Evolutionary conservation across 2,329 filamentous ascomycete species (phyloP).

Genomic region (Triangularia verruculosa): DNA sequence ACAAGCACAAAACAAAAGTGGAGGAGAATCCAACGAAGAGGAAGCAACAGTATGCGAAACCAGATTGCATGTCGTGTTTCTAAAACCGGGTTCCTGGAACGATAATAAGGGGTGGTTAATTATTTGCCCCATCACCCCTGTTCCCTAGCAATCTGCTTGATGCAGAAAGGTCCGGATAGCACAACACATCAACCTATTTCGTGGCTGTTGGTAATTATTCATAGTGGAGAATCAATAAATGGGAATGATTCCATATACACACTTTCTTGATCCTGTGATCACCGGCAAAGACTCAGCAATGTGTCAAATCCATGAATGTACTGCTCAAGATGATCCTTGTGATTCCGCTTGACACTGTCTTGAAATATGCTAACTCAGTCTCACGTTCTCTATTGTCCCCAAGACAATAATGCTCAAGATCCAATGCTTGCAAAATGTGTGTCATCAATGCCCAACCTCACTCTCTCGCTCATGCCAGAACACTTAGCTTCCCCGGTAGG

Average conservation of each 20-base stretch:
- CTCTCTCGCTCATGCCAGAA: background rate
- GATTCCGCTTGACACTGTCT: no score
- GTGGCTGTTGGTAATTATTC: background rate
- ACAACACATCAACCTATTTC: background rate
- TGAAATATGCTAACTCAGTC: no score
- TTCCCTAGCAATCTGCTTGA: background rate
- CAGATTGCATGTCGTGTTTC: background rate
- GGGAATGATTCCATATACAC: background rate
- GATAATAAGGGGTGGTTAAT: no score
- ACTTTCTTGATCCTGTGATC: no score
- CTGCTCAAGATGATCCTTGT: no score
- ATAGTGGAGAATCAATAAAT: background rate
- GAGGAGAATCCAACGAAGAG: background rate
- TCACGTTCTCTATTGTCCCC: background rate
- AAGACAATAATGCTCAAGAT: background rate
- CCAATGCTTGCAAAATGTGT: background rate
- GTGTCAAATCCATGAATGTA: no score
- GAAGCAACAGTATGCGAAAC: background rate
- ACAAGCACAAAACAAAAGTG: background rate
- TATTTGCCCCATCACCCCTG: background rate
- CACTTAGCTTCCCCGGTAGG: conserved; percentile 70
- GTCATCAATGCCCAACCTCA: no score
- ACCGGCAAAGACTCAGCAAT: no score
- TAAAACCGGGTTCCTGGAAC: background rate
- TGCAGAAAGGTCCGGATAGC: background rate